Base-by-base conservation (phyloP, 768 basidiomycete species). In the Lyophyllum decastes region DNA sequence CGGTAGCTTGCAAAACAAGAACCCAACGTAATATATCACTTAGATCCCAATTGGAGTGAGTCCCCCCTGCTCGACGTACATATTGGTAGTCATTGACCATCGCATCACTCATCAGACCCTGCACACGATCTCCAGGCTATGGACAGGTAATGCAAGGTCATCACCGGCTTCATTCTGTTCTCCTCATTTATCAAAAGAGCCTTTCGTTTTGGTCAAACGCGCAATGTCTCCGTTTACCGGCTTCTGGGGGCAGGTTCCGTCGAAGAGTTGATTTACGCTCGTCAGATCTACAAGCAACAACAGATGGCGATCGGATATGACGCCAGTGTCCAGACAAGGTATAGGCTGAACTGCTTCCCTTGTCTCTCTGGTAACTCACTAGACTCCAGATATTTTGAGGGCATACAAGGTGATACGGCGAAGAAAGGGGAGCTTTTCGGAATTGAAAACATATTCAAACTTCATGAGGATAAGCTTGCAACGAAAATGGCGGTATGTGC, bases 1-100 rank as follows among this genome's bases (percentile, higher is more conserved):
- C 52, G 33, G 12, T 48, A 56, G 41, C 52, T 26, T 48, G 46
- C 30, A 53, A 8, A 49, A 41, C 47, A 24, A 40, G 19, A 17
- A 41, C 22, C 26, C 44, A 65, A 56, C 60, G n/a, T 62, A 30
- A 57, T 55, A 21, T 49, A 24, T 48, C 41, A 49, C 51, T 30
- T 62, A 91, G 93, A 95, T 74, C 94, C 95, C 3, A 93, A 94
- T 62, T 98, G 95, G 95, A 98, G 94, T 94, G 70, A 69, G 91
- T 76, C 46, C 10, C 30, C 6, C 43, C 7, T 22, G 9, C 41
- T 17, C 34, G 21, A 22, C 6, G 14, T n/a, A 12, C 26, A 33
- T 51, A 14, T 35, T 22, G 14, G 30, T 21, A 44, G 26, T 49
- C 21, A 57, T 47, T 60, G 30, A 59, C 49, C 45, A 56, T 41